A percentile compares a stretch with the other conserved stretches of the same genome.
Conservation (phyloP, 257 asterid genomes). For the Plantago ovata region DNA sequence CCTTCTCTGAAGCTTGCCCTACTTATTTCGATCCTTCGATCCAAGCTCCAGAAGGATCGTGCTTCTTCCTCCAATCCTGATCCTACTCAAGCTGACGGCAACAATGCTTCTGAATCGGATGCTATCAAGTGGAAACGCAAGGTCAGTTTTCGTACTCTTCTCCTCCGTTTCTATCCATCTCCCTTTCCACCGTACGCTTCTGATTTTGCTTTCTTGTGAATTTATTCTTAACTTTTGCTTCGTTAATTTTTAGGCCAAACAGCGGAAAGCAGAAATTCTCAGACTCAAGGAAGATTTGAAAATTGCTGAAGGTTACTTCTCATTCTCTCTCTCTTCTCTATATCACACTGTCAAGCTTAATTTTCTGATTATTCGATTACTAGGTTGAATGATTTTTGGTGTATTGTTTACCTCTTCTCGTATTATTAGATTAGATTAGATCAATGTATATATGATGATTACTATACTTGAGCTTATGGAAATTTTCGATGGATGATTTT, state of each 20-base stretch:
- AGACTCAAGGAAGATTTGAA: slow-evolving; percentile 78
- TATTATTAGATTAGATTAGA: too few relatives aligned
- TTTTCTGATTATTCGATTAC: not conserved
- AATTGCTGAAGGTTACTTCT: slow-evolving; percentile 67
- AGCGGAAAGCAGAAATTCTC: slow-evolving; percentile 69
- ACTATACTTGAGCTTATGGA: not conserved
- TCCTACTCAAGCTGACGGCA: slow-evolving; percentile 15
- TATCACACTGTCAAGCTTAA: not conserved
- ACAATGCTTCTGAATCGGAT: slow-evolving; percentile 32
- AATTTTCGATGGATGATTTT: slow-evolving; percentile 6
- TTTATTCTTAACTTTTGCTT: not conserved
- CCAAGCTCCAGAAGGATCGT: slow-evolving; percentile 46
- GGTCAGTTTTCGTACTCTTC: slow-evolving; percentile 26
- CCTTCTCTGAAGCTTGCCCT: slow-evolving; percentile 63
- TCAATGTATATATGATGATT: not conserved
- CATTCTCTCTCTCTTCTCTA: not conserved
- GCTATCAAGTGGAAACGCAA: slow-evolving; percentile 71
- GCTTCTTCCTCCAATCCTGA: slow-evolving; percentile 22
- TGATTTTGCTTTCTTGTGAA: slow-evolving; percentile 1
- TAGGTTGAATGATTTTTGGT: not conserved
- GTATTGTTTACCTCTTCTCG: not conserved
- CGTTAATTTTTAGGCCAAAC: slow-evolving; percentile 53
- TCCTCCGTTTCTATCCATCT: slow-evolving; percentile 2
- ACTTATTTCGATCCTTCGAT: slow-evolving; percentile 58
- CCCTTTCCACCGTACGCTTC: too few relatives aligned